Conservation (phyloP, 106 monocot genomes). For the Dendrobium huoshanense region DNA sequence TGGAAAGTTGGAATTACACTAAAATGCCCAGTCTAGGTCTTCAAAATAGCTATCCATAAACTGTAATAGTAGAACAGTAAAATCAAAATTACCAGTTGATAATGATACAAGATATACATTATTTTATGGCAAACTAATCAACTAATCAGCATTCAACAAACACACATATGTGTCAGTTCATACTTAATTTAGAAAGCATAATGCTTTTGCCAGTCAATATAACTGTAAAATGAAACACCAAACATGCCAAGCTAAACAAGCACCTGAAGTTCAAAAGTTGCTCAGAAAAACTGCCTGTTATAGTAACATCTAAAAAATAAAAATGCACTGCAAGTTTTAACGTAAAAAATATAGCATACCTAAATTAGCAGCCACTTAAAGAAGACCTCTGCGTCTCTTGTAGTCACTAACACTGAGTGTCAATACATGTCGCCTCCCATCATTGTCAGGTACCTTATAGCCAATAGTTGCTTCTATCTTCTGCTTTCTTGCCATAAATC, state of each 20-base stretch:
- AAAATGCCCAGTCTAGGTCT: too few relatives aligned
- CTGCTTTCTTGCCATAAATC: slow-evolving; percentile 77
- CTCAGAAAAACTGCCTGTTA: background rate
- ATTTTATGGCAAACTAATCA: background rate
- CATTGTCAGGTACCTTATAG: slow-evolving; percentile 58
- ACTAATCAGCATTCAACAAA: background rate
- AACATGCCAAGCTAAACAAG: background rate
- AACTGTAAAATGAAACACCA: background rate
- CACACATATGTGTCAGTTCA: background rate
- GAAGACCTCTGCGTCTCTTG: slow-evolving; percentile 78
- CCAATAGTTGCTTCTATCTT: slow-evolving; percentile 77
- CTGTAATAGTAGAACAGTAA: background rate
- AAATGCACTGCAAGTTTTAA: background rate
- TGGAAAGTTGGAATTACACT: too few relatives aligned
- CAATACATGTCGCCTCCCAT: slow-evolving; percentile 62
- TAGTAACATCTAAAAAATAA: background rate
- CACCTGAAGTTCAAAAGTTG: background rate
- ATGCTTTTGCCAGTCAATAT: background rate
- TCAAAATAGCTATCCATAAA: background rate
- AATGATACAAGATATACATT: background rate
- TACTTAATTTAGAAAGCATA: background rate
- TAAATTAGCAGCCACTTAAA: slow-evolving; percentile 21
- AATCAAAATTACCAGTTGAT: background rate
- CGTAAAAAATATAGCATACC: background rate
- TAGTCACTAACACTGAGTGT: slow-evolving; percentile 93